Conservation (phyloP, 164 flowering plant genomes). For the Tetracentron sinense region DNA sequence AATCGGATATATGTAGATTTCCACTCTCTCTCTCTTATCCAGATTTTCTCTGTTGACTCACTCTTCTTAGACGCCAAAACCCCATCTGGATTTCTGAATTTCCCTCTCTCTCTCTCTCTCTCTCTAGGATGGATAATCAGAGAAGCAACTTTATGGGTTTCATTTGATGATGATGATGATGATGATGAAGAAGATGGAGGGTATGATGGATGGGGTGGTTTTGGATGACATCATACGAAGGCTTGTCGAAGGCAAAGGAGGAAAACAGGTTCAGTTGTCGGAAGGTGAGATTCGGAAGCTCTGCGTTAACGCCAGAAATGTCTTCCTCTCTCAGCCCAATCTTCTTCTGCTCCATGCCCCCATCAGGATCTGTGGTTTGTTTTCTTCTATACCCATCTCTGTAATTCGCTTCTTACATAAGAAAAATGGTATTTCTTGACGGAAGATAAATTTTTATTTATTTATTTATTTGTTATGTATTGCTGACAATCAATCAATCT, state of each 20-base stretch:
- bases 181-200: conserved; percentile 82
- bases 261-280: conserved; percentile 76
- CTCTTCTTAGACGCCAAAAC: no score
- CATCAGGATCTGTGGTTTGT: conserved; percentile 67
- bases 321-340: conserved; percentile 68
- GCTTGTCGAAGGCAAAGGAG: conserved; percentile 70
- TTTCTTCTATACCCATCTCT: conserved; percentile 1
- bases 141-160: background rate
- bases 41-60: no score
- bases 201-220: conserved; percentile 67
- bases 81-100: no score
- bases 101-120: background rate
- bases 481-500: background rate
- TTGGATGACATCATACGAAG: conserved; percentile 79
- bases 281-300: conserved; percentile 85
- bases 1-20: no score
- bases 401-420: background rate
- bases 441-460: no score
- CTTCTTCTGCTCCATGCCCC: conserved; percentile 67
- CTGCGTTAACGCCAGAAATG: conserved; percentile 75
- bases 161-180: conserved; percentile 2
- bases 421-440: background rate
- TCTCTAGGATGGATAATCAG: no score
- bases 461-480: conserved; percentile 2
- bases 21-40: no score